phyloP scores from a whole-genome alignment of 345 rosid genomes.

The Bruguiera sexangula region DNA sequence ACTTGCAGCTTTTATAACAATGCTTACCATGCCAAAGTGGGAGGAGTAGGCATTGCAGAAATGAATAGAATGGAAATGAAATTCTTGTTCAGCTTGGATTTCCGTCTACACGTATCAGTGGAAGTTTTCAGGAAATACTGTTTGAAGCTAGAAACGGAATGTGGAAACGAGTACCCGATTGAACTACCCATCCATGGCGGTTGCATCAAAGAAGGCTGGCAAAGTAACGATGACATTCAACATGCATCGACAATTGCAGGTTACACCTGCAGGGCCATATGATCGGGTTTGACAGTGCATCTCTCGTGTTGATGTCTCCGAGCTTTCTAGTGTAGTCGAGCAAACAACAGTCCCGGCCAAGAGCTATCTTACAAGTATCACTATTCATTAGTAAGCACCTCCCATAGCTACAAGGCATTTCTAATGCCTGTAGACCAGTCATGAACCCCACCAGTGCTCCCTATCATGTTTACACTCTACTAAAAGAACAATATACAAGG shows the following conservation, averaged over 20 bases:
- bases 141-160: slow-evolving; percentile 27
- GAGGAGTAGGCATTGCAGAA: slow-evolving; percentile 49
- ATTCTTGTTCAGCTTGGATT: slow-evolving; percentile 43
- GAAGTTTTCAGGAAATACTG: slow-evolving; percentile 27
- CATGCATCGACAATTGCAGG: neutral
- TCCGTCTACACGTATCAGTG: slow-evolving; percentile 32
- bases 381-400: neutral
- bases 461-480: no score
- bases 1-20: slow-evolving; percentile 39
- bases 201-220: slow-evolving; percentile 11
- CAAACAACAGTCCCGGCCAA: neutral
- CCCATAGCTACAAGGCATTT: neutral
- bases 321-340: neutral
- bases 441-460: neutral
- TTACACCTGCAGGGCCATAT: slow-evolving; percentile 13
- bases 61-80: slow-evolving; percentile 45
- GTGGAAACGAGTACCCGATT: neutral
- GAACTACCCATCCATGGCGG: slow-evolving; percentile 2
- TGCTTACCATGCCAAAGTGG: slow-evolving; percentile 44
- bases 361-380: neutral
- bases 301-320: neutral
- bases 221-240: neutral
- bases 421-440: neutral
- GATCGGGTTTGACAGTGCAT: neutral
- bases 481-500: neutral